A percentile compares a stretch with the other conserved stretches of the same genome.
Conservation (phyloP, 1,284 basidiomycete species). For the Inonotus hispidus region DNA sequence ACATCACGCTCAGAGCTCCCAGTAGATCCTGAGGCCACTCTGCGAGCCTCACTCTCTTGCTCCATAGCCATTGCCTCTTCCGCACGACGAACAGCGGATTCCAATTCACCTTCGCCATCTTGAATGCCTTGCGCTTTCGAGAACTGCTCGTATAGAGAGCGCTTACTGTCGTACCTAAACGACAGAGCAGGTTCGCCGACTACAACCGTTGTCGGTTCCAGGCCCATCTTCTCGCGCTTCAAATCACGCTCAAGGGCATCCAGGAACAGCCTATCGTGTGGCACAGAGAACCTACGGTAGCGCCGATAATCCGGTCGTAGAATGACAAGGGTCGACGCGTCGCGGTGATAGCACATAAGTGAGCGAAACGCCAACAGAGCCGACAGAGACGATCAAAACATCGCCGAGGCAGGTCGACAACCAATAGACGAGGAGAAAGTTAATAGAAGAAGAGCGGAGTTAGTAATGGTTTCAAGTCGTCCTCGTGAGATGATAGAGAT, state of each 20-base stretch:
- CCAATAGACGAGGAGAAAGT: neutral
- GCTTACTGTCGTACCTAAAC: constrained; percentile 80
- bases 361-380: neutral
- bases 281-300: constrained; percentile 69
- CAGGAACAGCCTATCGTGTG: constrained; percentile 91
- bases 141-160: constrained; percentile 86
- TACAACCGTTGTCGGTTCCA: constrained; percentile 75
- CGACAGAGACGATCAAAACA: neutral
- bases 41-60: constrained; percentile 8
- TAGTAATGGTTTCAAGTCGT: neutral
- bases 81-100: constrained; percentile 44
- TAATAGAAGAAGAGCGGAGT: neutral
- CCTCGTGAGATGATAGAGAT: constrained; percentile 9
- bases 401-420: neutral
- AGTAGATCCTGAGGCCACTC: neutral
- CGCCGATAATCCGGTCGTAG: constrained; percentile 17
- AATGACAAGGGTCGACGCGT: neutral
- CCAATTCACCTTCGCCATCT: constrained; percentile 53
- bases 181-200: constrained; percentile 77
- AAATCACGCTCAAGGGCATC: constrained; percentile 91
- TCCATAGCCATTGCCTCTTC: constrained; percentile 31
- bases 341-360: neutral
- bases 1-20: constrained; percentile 1
- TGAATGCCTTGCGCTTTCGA: constrained; percentile 46
- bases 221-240: constrained; percentile 85